Percentiles rank a stretch among this genome's conserved stretches.
These are phyloP conservation scores for Penicillium sp. DNA, from an alignment of 2,329 filamentous ascomycete species.

Conservation along the genomic window DNA sequence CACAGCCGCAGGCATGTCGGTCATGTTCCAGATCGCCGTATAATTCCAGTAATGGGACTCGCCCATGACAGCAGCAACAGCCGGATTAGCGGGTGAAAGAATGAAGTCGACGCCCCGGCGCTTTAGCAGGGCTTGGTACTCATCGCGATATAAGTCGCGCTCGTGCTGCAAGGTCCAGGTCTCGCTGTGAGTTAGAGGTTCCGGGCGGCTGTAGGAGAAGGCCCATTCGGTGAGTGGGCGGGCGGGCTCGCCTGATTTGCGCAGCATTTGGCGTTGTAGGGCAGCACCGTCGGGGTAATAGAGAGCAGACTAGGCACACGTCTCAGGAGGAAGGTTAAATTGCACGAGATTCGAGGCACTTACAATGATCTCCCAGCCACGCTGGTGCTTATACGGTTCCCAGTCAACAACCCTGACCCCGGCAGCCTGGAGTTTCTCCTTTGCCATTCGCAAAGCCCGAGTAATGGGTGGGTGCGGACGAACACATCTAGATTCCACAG, in stretches of 20 bases:
- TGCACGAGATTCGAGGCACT: background rate
- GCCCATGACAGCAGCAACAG: conserved; percentile 32
- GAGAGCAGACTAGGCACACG: conserved; percentile 38
- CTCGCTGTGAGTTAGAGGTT: conserved; percentile 29
- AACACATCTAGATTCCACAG: conserved; percentile 48
- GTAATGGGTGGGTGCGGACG: conserved; percentile 60
- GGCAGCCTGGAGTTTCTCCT: conserved; percentile 40
- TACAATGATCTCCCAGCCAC: conserved; percentile 40
- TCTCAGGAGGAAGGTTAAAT: conserved; percentile 6
- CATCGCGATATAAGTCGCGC: conserved; percentile 32
- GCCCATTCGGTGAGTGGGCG: conserved; percentile 48
- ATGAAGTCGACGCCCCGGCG: conserved; percentile 34
- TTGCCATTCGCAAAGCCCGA: conserved; percentile 20
- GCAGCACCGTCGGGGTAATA: conserved; percentile 53
- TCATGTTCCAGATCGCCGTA: conserved; percentile 37
- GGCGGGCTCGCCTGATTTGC: conserved; percentile 46
- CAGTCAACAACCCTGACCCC: conserved; percentile 46
- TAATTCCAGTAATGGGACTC: conserved; percentile 41
- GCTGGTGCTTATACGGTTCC: conserved; percentile 37
- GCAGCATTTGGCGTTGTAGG: conserved; percentile 35
- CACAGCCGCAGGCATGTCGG: conserved; percentile 32
- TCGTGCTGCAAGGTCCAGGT: conserved; percentile 30
- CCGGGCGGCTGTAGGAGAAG: conserved; percentile 25
- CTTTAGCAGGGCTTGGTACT: conserved; percentile 36
- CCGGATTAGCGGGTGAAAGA: conserved; percentile 31